phyloP scores from a whole-genome alignment of 441 rosid species.

The Pelargonium cotyledonis region DNA sequence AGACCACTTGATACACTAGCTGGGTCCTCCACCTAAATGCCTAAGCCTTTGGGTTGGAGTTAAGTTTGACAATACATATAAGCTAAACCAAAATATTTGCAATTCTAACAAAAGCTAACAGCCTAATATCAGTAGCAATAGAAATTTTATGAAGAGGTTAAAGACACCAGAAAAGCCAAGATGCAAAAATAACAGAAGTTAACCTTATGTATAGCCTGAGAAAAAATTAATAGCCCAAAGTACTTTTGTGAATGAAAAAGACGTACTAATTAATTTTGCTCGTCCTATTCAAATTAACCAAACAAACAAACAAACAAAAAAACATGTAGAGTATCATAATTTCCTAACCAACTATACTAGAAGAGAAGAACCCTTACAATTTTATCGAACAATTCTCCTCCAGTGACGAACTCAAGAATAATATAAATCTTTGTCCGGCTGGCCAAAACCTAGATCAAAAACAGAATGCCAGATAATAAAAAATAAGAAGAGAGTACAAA shows the following conservation, averaged over 20 bases:
- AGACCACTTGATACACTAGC: no score
- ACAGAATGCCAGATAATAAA: neutral
- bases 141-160: neutral
- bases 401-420: slow-evolving; percentile 80
- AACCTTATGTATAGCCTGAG: neutral
- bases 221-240: neutral
- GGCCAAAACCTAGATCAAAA: slow-evolving; percentile 56
- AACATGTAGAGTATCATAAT: no score
- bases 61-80: neutral
- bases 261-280: neutral
- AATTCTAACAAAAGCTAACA: neutral
- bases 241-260: neutral
- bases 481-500: neutral
- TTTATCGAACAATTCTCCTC: slow-evolving; percentile 85
- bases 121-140: neutral
- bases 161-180: neutral
- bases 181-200: neutral
- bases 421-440: slow-evolving; percentile 80
- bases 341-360: neutral
- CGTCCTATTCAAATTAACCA: neutral
- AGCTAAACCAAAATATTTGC: neutral
- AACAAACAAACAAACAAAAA: neutral
- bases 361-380: slow-evolving; percentile 48
- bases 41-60: no score
- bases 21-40: no score